Percentiles rank a stretch among this genome's conserved stretches.
phyloP scores from a whole-genome alignment of 805 yeast genomes.

The Tetrapisispora taiwanensis region DNA sequence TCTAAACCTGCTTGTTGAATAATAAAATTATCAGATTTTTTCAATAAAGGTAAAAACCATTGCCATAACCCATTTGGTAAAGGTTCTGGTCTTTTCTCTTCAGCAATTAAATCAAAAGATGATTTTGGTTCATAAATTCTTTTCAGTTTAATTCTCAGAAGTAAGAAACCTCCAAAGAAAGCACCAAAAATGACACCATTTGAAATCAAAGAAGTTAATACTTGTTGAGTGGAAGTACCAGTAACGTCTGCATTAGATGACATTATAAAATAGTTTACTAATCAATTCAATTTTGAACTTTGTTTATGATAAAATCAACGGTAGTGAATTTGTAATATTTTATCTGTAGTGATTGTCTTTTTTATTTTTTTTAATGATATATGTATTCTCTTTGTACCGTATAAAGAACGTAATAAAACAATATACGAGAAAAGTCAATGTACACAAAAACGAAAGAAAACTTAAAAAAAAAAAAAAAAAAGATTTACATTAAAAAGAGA shows the following conservation, averaged over 20 bases:
- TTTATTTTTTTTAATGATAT: too few species aligned
- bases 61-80: conserved; percentile 55
- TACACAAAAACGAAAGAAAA: too few species aligned
- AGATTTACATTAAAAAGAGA: too few species aligned
- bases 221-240: conserved; percentile 58
- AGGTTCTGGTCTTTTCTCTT: conserved; percentile 61
- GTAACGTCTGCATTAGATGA: not conserved
- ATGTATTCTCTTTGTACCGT: too few species aligned
- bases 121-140: conserved; percentile 82
- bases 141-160: conserved; percentile 57
- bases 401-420: too few species aligned
- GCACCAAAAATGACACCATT: conserved; percentile 58
- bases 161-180: conserved; percentile 52
- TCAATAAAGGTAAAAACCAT: conserved; percentile 59
- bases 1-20: conserved; percentile 88
- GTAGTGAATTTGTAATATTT: too few species aligned
- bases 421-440: too few species aligned
- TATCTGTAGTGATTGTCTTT: too few species aligned
- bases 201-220: conserved; percentile 57
- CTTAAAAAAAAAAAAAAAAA: too few species aligned
- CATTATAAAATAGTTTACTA: too few species aligned
- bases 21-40: conserved; percentile 62
- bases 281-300: too few species aligned
- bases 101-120: conserved; percentile 46
- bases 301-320: too few species aligned